phyloP scores from a whole-genome alignment of 78 protist species.

The Chrysochromulina tobinii region DNA sequence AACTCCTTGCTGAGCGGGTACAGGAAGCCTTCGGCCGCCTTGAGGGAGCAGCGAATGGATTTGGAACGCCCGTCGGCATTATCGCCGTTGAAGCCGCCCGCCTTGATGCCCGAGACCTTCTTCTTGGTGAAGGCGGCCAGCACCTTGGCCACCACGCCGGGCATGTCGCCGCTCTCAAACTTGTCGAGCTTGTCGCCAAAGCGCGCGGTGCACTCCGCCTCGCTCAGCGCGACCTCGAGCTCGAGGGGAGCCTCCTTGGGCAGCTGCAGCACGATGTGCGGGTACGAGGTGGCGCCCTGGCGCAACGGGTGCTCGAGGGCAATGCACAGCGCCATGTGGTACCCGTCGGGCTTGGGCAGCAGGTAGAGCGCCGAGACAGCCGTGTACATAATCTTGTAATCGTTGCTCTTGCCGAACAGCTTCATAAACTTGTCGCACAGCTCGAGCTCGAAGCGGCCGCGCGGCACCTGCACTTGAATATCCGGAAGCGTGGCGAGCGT shows the following conservation, averaged over 20 bases:
- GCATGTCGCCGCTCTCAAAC: neutral
- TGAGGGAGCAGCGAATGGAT: slow-evolving; percentile 61
- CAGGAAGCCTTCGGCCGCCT: slow-evolving; percentile 68
- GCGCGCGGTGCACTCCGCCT: neutral
- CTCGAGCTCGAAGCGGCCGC: slow-evolving; percentile 73
- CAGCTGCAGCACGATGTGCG: slow-evolving; percentile 62
- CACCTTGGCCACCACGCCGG: neutral
- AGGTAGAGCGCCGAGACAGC: slow-evolving; percentile 49
- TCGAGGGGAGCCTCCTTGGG: slow-evolving; percentile 9
- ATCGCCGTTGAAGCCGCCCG: neutral
- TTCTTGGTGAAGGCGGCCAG: neutral
- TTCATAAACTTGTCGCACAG: slow-evolving; percentile 55
- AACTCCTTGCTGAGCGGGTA: slow-evolving; percentile 66
- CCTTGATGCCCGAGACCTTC: neutral
- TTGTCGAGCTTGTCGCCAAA: slow-evolving; percentile 3
- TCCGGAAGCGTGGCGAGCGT: slow-evolving; percentile 48
- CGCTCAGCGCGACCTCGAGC: neutral
- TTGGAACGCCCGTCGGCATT: neutral
- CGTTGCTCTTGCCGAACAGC: slow-evolving; percentile 73
- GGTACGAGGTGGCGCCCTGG: slow-evolving; percentile 67
- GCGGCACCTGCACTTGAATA: slow-evolving; percentile 56
- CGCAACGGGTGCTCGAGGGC: slow-evolving; percentile 68
- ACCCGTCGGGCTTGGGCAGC: slow-evolving; percentile 51
- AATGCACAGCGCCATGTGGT: slow-evolving; percentile 40
- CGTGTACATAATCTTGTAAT: slow-evolving; percentile 59